Base-by-base conservation (phyloP, 768 basidiomycete species). In the Xerocomellus intermedius region DNA sequence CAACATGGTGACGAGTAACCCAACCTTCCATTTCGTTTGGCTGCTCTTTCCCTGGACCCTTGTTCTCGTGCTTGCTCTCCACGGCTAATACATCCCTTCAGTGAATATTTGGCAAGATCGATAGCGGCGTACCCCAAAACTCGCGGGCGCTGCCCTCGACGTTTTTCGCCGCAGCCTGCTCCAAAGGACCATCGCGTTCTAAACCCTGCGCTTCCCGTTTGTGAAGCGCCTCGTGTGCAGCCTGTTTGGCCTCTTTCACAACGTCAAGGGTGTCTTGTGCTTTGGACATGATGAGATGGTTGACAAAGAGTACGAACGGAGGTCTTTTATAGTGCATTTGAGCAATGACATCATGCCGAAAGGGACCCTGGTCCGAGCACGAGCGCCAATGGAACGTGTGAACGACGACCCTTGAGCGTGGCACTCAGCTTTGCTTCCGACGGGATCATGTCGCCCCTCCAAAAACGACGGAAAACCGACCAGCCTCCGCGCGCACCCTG, bases 351-450 rank as follows among this genome's bases (percentile, higher is more conserved):
- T 55, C 54, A 52, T 28, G 8, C 28, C 28, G 28, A 28, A 5
- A 26, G 26, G 26, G 8, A 28, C 26, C 26, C 26, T 33, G 42
- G 50, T 19, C 53, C 37, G 21, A 39, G 48, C 33, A 52, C 52
- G 42, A 4, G 54, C 50, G 54, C 22, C 43, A 38, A 19, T 16
- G 3, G 6, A 44, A 17, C 55, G 55, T 45, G 55, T 33, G 50
- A 53, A 53, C 30, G 1, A 4, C 8, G 2, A n/a, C n/a, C 8
- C 8, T 28, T 28, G 26, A 4, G 5, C 41, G 14, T 8, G 21
- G 16, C 24, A 10, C n/a, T n/a, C 42, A 13, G 5, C 17, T 19
- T 32, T 14, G 21, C 14, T 30, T 22, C 8, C 26, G 28, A 12
- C 21, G 2, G 16, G 32, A 10, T 13, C 39, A 58, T 58, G 49